Conservation (phyloP, 331 rosid genomes). For the Quercus lobata region DNA sequence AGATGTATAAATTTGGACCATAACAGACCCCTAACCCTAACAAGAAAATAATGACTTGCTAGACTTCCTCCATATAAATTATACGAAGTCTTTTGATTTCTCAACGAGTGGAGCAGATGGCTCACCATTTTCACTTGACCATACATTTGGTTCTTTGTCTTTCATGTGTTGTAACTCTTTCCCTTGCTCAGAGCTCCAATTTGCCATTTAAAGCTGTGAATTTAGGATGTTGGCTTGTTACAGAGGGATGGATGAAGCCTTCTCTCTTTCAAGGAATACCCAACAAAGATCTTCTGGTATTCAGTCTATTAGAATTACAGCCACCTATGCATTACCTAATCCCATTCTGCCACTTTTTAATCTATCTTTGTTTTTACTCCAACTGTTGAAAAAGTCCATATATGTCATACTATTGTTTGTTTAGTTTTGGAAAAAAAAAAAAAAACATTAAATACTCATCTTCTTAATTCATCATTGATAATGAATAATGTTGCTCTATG, state of each 20-base stretch:
- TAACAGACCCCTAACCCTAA: no score
- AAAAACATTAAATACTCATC: no score
- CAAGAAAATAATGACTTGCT: not conserved
- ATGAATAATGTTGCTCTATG: not conserved
- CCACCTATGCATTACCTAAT: not conserved
- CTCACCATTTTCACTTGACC: not conserved
- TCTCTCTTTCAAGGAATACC: slow-evolving; percentile 48
- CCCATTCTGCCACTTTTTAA: no score
- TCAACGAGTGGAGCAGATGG: not conserved
- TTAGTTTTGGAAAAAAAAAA: no score
- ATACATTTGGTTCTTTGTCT: slow-evolving; percentile 17
- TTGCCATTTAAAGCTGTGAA: slow-evolving; percentile 59
- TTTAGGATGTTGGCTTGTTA: slow-evolving; percentile 62
- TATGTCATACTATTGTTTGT: no score
- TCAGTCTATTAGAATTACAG: not conserved
- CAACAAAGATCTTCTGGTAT: slow-evolving; percentile 60
- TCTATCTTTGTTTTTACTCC: no score
- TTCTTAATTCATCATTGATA: not conserved
- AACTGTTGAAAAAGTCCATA: no score
- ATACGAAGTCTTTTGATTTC: not conserved
- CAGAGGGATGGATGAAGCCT: slow-evolving; percentile 67
- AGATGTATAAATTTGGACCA: no score
- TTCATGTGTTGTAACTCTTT: slow-evolving; percentile 12
- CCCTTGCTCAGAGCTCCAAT: slow-evolving; percentile 22
- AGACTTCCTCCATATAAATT: not conserved